These are phyloP conservation scores for Pouteria glomerata DNA, from an alignment of 148 eudicot genomes.

Conservation along the genomic window DNA sequence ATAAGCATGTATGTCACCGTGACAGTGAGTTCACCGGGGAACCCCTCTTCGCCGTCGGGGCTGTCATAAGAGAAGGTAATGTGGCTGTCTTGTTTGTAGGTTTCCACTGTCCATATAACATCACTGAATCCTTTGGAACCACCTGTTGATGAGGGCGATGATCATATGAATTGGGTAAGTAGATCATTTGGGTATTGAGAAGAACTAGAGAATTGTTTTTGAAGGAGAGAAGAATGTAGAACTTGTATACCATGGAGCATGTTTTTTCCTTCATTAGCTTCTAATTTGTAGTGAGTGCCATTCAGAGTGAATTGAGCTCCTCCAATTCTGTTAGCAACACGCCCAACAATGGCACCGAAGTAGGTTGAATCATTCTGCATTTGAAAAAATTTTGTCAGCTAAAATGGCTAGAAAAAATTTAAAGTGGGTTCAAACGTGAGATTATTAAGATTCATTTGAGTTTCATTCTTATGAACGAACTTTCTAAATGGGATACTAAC, in stretches of 20 bases:
- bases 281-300: constrained; percentile 40
- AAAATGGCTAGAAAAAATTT: no score
- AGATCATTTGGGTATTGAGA: neutral
- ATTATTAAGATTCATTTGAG: no score
- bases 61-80: constrained; percentile 37
- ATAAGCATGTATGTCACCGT: constrained; percentile 54
- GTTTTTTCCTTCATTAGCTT: constrained; percentile 59
- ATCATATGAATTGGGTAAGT: neutral
- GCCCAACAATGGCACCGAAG: constrained; percentile 68
- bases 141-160: constrained; percentile 24
- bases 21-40: constrained; percentile 51
- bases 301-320: constrained; percentile 52
- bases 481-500: no score
- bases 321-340: constrained; percentile 72
- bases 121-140: constrained; percentile 53
- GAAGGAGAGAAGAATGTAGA: neutral
- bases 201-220: neutral
- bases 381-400: no score
- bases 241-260: constrained; percentile 58
- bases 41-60: constrained; percentile 60
- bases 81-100: constrained; percentile 23
- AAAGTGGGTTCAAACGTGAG: no score
- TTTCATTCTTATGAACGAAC: no score
- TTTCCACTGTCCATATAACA: constrained; percentile 33
- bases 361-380: constrained; percentile 57